Percentiles rank a stretch among this genome's conserved stretches.
Evolutionary conservation across 495 filamentous ascomycete species (phyloP).

Genomic region (Xylaria acuta): DNA sequence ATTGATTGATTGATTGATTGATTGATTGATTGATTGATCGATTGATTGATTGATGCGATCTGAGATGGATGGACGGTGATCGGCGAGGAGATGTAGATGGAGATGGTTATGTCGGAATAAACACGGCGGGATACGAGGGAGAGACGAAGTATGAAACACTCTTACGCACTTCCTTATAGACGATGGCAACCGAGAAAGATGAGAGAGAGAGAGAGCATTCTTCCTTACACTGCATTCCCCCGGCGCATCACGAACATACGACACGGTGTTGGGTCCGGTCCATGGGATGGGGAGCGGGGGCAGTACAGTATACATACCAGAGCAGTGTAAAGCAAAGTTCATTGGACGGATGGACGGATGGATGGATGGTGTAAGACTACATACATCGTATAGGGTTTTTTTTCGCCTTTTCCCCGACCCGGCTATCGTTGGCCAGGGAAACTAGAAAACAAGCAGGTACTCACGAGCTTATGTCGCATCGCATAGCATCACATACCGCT

Average conservation of each 20-base stretch:
- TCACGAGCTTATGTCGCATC: not conserved
- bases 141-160: not conserved
- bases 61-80: not conserved
- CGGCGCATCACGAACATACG: not conserved
- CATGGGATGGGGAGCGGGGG: not conserved
- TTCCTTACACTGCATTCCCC: conserved; percentile 8
- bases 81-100: not conserved
- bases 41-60: not conserved
- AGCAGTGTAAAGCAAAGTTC: not conserved
- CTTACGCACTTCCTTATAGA: too few species aligned
- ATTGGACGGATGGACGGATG: too few species aligned
- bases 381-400: not conserved
- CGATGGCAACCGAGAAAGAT: not conserved
- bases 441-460: not conserved
- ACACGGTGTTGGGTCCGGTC: conserved; percentile 6
- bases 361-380: not conserved
- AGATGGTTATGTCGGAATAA: not conserved
- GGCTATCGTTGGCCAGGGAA: not conserved
- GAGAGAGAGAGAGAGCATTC: not conserved
- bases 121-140: not conserved
- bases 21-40: not conserved
- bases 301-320: not conserved
- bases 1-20: not conserved
- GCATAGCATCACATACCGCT: not conserved
- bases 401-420: not conserved